Base-by-base conservation (phyloP, 495 filamentous ascomycete genomes). In the Annulohypoxylon maeteangense region DNA sequence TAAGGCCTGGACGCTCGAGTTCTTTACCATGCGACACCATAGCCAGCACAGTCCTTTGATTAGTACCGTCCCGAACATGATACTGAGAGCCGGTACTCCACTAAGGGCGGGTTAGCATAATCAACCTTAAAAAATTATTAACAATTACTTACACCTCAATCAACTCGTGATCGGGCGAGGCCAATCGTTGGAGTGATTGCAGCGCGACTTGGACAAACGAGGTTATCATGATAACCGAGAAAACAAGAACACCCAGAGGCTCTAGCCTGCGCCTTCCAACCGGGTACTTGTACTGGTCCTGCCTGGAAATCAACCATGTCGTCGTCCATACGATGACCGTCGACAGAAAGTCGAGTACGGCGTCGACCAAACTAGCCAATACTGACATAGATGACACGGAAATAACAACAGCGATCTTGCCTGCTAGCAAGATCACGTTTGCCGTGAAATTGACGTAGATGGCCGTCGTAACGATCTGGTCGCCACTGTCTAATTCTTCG, bases 261-360 rank as follows among this genome's bases (percentile, higher is more conserved):
- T 94, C 92, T 31, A 98, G 85, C 18, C 78, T 77, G 44, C 85
- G 90, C 6, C 94, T 85, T 23, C 91, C 93, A 27, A 96, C 89
- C 0, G 94, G 94, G 75, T 95, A 97, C n/a, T 85, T 82, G 70
- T 93, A 92, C 56, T 89, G 88, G 71, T 97, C 92, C 60, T 90
- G 89, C 44, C 86, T 86, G 50, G 86, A 86, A 67, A 95, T 95
- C 60, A 95, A 82, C 70, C 76, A 77, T n/a, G 92, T 92, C 0
- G 93, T 95, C 4, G 88, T 85, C 92, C 92, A 94, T 44, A 97
- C 89, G 50, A 98, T 97, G 38, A 87, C 89, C 0, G 93, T 98
- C 38, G 88, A 91, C 42, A 98, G 81, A 72, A 97, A 96, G 74
- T 98, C 94, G 12, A 98, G 85, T 0, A 91, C 89, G 2, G 92